Evolutionary conservation across 148 eudicot species (phyloP).

Genomic region (Suaeda aralocaspica): DNA sequence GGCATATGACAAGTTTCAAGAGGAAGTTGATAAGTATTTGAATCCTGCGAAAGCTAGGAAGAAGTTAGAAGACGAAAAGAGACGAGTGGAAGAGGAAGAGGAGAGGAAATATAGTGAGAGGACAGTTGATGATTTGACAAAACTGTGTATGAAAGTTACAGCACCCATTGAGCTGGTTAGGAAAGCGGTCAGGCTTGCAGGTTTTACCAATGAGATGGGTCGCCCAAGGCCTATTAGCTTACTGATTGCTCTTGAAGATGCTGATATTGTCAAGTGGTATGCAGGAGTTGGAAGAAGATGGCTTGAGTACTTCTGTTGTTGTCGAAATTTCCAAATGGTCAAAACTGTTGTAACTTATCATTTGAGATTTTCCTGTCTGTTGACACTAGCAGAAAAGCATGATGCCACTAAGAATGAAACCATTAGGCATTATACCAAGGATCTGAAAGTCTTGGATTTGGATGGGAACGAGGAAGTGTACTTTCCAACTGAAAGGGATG

Average conservation of each 20-base stretch:
- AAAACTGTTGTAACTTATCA: constrained; percentile 73
- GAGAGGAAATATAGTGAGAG: constrained; percentile 61
- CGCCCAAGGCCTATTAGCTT: constrained; percentile 77
- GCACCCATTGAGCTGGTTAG: constrained; percentile 66
- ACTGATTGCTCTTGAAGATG: constrained; percentile 71
- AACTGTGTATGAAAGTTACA: constrained; percentile 62
- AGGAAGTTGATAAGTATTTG: constrained; percentile 67
- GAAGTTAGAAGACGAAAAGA: constrained; percentile 53
- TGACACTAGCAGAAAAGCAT: constrained; percentile 87
- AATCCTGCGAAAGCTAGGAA: constrained; percentile 55
- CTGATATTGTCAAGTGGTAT: constrained; percentile 80
- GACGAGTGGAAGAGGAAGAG: constrained; percentile 63
- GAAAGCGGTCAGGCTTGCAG: constrained; percentile 65
- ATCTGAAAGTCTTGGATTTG: constrained; percentile 47
- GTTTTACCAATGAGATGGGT: constrained; percentile 88
- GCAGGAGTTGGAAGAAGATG: constrained; percentile 86
- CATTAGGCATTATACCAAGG: constrained; percentile 76
- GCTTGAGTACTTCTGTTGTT: constrained; percentile 82
- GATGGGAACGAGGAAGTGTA: constrained; percentile 52
- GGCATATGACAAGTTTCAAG: constrained; percentile 78
- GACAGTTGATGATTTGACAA: constrained; percentile 76
- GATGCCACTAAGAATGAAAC: constrained; percentile 76
- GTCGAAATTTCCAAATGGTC: constrained; percentile 68
- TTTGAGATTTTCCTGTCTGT: constrained; percentile 76
- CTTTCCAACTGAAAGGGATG: constrained; percentile 76